phyloP scores from a whole-genome alignment of 1,284 basidiomycete species.

The Spongiforma sp. region DNA sequence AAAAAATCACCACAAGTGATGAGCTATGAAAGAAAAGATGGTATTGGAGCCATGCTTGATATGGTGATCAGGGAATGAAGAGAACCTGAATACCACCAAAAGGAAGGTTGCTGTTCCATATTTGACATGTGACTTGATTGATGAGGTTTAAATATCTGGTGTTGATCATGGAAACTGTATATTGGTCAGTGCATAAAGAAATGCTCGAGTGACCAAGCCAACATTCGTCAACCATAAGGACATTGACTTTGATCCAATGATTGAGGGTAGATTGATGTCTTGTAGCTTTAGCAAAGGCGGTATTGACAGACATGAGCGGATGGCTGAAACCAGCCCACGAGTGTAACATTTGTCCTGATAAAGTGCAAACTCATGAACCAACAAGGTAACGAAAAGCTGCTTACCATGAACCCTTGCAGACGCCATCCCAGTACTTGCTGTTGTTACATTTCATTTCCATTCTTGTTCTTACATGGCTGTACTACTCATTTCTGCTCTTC shows the following conservation, averaged over 20 bases:
- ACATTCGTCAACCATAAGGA: background rate
- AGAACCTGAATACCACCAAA: conserved; percentile 2
- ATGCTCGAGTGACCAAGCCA: too few species aligned
- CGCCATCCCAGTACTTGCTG: conserved; percentile 2
- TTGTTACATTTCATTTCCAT: too few species aligned
- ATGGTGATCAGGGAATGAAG: too few species aligned
- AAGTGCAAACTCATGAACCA: background rate
- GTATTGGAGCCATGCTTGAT: too few species aligned
- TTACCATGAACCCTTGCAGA: background rate
- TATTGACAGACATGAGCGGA: background rate
- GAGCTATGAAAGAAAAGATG: background rate
- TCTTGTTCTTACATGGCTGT: too few species aligned
- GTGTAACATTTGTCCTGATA: background rate
- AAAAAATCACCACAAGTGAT: background rate
- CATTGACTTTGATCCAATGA: background rate
- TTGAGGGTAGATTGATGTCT: background rate
- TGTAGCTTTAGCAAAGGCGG: background rate
- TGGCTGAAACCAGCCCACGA: background rate
- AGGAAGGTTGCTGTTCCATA: background rate
- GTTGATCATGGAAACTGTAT: background rate
- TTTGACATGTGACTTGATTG: background rate
- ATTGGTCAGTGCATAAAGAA: too few species aligned
- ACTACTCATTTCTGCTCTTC: too few species aligned
- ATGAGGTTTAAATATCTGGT: background rate
- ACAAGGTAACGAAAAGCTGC: background rate